Conservation (phyloP, 2,329 filamentous ascomycete species). For the Dactylellina drechsleri region DNA sequence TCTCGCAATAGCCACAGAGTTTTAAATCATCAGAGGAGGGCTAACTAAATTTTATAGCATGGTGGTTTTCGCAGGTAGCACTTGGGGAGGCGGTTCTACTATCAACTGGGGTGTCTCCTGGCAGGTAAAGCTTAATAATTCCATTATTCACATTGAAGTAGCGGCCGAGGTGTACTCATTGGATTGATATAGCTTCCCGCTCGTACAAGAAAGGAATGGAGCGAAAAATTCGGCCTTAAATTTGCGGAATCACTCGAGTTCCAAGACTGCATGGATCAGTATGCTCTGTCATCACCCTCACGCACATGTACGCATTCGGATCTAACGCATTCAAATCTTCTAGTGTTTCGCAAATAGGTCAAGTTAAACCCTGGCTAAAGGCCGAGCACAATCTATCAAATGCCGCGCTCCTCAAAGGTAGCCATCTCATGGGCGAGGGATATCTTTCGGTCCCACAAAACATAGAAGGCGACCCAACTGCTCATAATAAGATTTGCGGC, state of each 20-base stretch:
- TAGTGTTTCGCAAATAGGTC: constrained; percentile 40
- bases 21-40: constrained; percentile 59
- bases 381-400: constrained; percentile 39
- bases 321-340: neutral
- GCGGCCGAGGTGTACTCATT: neutral
- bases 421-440: constrained; percentile 42
- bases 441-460: constrained; percentile 39
- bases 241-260: constrained; percentile 80
- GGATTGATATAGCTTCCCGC: constrained; percentile 27
- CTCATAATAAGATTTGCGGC: constrained; percentile 50
- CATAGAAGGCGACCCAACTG: constrained; percentile 37
- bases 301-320: neutral
- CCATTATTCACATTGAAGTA: neutral
- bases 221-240: constrained; percentile 70
- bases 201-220: constrained; percentile 73
- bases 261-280: constrained; percentile 77
- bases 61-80: constrained; percentile 73
- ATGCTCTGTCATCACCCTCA: constrained; percentile 2
- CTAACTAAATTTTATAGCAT: constrained; percentile 61
- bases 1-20: constrained; percentile 3
- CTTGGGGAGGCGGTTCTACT: constrained; percentile 86
- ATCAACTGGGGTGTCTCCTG: constrained; percentile 81
- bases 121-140: constrained; percentile 59
- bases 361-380: constrained; percentile 35
- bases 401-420: constrained; percentile 24